Evolutionary conservation across 2,329 filamentous ascomycete genomes (phyloP).

Genomic region (Didymella keratinophila): DNA sequence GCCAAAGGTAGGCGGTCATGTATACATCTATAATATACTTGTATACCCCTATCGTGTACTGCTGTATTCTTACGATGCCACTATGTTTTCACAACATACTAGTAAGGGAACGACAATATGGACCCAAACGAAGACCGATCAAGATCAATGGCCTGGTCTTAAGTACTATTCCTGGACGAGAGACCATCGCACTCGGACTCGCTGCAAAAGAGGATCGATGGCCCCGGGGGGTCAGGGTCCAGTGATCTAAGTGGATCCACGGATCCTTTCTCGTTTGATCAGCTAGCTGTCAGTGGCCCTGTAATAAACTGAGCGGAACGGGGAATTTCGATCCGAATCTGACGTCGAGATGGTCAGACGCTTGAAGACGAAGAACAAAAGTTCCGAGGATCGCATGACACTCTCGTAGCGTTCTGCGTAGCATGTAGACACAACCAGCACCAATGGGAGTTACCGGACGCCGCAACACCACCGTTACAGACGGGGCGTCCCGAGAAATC

Average conservation of each 20-base stretch:
- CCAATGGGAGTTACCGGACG: conserved; percentile 7
- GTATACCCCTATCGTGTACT: too few species aligned
- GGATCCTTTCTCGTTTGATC: conserved; percentile 6
- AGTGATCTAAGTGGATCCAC: conserved; percentile 1
- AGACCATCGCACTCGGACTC: conserved; percentile 1
- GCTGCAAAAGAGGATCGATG: too few species aligned
- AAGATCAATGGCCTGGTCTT: too few species aligned
- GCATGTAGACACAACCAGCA: background rate
- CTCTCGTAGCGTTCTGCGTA: background rate
- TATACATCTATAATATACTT: too few species aligned
- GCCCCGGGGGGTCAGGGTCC: too few species aligned
- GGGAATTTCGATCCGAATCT: background rate
- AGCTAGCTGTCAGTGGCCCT: conserved; percentile 1
- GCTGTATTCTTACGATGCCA: too few species aligned
- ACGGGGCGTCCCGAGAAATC: conserved; percentile 4
- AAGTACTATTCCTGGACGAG: too few species aligned
- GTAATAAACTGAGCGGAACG: conserved; percentile 10
- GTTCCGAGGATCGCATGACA: conserved; percentile 1
- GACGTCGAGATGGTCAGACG: conserved; percentile 11
- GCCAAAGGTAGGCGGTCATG: too few species aligned
- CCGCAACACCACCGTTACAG: conserved; percentile 8
- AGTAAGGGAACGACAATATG: too few species aligned
- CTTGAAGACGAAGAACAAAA: background rate
- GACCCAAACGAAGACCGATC: too few species aligned
- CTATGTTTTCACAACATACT: too few species aligned